A percentile compares a stretch with the other conserved stretches of the same genome.
These are phyloP conservation scores for Fusarium tricinctum DNA, from an alignment of 2,329 filamentous ascomycete species.

Conservation along the genomic window DNA sequence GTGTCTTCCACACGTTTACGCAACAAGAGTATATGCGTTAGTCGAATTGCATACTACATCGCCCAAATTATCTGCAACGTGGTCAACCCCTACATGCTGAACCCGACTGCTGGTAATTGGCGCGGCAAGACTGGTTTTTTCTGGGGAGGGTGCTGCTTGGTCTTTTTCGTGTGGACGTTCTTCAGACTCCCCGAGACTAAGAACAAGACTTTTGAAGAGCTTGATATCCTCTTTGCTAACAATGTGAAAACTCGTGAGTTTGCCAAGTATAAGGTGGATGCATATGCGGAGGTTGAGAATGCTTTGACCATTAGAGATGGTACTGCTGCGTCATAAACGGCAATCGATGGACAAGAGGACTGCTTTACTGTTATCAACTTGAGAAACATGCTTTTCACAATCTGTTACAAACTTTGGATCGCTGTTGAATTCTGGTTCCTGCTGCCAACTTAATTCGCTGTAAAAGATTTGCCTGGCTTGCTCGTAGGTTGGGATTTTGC, in stretches of 20 bases:
- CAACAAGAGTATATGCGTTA: slow-evolving; percentile 57
- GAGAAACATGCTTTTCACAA: no score
- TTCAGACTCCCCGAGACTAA: slow-evolving; percentile 66
- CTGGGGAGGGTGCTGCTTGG: slow-evolving; percentile 55
- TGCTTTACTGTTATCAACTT: no score
- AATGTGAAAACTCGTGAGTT: slow-evolving; percentile 58
- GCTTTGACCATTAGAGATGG: slow-evolving; percentile 7
- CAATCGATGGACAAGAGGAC: no score
- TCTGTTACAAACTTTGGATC: no score
- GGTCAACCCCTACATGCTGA: slow-evolving; percentile 49
- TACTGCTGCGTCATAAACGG: no score
- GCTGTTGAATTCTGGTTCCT: no score
- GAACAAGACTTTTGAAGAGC: slow-evolving; percentile 62
- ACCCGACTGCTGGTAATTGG: slow-evolving; percentile 50
- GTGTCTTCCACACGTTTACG: slow-evolving; percentile 53
- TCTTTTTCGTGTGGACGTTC: slow-evolving; percentile 62
- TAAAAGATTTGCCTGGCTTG: no score
- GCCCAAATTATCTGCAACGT: slow-evolving; percentile 47
- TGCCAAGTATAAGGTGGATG: slow-evolving; percentile 52
- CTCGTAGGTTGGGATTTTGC: no score
- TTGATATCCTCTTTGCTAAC: slow-evolving; percentile 67
- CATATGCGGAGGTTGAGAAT: slow-evolving; percentile 32
- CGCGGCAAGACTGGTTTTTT: slow-evolving; percentile 57
- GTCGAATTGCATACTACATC: slow-evolving; percentile 48
- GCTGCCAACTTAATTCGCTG: no score